phyloP scores from a whole-genome alignment of 768 basidiomycete genomes.

The Termitomyces sp. region DNA sequence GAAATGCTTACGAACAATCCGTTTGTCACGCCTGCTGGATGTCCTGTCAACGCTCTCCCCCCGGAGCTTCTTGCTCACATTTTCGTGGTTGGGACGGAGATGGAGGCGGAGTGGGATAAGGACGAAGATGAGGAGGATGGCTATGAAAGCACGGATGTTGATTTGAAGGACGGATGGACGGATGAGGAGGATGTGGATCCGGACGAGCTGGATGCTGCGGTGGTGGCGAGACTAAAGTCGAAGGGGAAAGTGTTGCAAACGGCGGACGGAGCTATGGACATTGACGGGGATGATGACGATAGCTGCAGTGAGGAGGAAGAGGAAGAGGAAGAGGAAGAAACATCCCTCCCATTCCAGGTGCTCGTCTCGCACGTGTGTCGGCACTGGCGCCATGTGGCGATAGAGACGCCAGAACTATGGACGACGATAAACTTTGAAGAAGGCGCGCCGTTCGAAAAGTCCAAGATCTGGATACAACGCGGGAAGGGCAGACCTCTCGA shows the following conservation, averaged over 20 bases:
- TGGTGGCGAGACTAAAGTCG: not conserved
- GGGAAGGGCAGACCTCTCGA: constrained; percentile 50
- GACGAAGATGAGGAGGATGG: constrained; percentile 31
- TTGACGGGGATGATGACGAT: constrained; percentile 11
- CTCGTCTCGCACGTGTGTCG: constrained; percentile 58
- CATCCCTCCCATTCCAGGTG: constrained; percentile 37
- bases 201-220: constrained; percentile 11
- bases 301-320: constrained; percentile 9
- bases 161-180: constrained; percentile 20
- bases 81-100: constrained; percentile 40
- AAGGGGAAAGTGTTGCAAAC: constrained; percentile 17
- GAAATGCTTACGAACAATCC: constrained; percentile 42
- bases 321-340: constrained; percentile 3
- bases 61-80: constrained; percentile 53
- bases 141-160: constrained; percentile 27
- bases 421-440: constrained; percentile 36
- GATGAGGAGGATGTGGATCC: constrained; percentile 19
- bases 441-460: constrained; percentile 37
- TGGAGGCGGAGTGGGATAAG: constrained; percentile 28
- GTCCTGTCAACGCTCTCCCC: constrained; percentile 49
- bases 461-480: constrained; percentile 43
- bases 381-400: constrained; percentile 51
- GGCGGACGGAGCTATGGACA: constrained; percentile 16
- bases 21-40: constrained; percentile 40
- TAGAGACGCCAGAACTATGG: constrained; percentile 56